phyloP scores from a whole-genome alignment of 441 rosid species.

The Erysimum pusillum region DNA sequence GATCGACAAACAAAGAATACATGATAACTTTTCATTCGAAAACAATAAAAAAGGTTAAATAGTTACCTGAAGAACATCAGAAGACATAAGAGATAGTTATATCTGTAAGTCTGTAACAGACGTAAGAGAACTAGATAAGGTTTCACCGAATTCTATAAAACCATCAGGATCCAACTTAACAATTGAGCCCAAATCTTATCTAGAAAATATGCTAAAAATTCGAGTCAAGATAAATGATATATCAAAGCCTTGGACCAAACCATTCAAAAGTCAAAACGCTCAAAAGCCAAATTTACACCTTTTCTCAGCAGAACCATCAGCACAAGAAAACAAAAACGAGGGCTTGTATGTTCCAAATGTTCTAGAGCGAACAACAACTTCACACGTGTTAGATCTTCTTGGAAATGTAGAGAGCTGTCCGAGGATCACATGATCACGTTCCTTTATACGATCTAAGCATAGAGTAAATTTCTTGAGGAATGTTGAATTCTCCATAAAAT shows the following conservation, averaged over 20 bases:
- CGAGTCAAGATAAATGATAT: neutral
- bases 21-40: conserved; percentile 1
- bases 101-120: conserved; percentile 1
- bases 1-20: conserved; percentile 2
- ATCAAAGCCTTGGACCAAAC: neutral
- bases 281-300: neutral
- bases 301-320: neutral
- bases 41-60: neutral
- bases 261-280: neutral
- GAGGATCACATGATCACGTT: neutral
- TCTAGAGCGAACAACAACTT: conserved; percentile 14
- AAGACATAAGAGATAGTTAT: conserved; percentile 14
- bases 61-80: conserved; percentile 6
- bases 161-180: conserved; percentile 22
- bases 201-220: neutral
- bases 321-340: neutral
- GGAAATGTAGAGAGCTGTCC: conserved; percentile 2
- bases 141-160: neutral
- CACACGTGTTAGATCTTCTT: conserved; percentile 24
- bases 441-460: neutral
- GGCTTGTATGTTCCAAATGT: conserved; percentile 1
- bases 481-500: conserved; percentile 19
- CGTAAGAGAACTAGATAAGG: neutral
- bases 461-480: conserved; percentile 27
- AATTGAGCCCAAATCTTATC: conserved; percentile 17